phyloP scores from a whole-genome alignment of 176 grass and related monocot genomes.

The Leersia perrieri region DNA sequence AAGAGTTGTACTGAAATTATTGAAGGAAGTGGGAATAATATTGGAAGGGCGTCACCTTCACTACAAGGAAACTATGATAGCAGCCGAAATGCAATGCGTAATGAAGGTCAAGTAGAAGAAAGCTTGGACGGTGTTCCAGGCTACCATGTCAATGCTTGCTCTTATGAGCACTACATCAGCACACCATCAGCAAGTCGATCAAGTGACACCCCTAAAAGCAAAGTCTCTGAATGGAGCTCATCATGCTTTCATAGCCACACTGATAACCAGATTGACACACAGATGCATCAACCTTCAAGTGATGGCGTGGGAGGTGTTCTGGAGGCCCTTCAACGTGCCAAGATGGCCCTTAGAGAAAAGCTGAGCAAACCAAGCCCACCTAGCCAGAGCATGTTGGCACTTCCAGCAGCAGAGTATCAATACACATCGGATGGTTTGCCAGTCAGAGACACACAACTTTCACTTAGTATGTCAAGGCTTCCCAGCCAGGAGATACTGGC shows the following conservation, averaged over 20 bases:
- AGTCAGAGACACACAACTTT: conserved; percentile 27
- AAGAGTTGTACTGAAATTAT: conserved; percentile 15
- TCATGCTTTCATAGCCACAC: conserved; percentile 50
- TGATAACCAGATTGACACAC: conserved; percentile 49
- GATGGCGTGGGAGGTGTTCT: conserved; percentile 66
- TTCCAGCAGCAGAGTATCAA: conserved; percentile 36
- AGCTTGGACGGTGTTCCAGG: conserved; percentile 52
- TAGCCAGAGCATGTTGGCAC: conserved; percentile 36
- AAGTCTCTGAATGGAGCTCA: conserved; percentile 55
- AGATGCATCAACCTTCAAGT: conserved; percentile 35
- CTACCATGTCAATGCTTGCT: conserved; percentile 28
- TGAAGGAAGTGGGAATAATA: conserved; percentile 27
- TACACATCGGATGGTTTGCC: conserved; percentile 25
- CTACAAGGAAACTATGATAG: conserved; percentile 25
- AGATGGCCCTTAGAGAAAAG: conserved; percentile 68
- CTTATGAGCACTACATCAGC: conserved; percentile 17
- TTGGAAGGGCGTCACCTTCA: conserved; percentile 17
- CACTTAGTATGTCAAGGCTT: conserved; percentile 25
- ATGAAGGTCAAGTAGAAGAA: conserved; percentile 21
- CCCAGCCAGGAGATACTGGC: conserved; percentile 34
- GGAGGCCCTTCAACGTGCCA: conserved; percentile 75
- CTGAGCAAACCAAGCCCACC: conserved; percentile 34
- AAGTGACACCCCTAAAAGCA: conserved; percentile 46
- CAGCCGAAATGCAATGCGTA: conserved; percentile 17
- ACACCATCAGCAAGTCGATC: conserved; percentile 50